Conservation (phyloP, 495 filamentous ascomycete genomes). For the Umbilicaria muhlenbergii region DNA sequence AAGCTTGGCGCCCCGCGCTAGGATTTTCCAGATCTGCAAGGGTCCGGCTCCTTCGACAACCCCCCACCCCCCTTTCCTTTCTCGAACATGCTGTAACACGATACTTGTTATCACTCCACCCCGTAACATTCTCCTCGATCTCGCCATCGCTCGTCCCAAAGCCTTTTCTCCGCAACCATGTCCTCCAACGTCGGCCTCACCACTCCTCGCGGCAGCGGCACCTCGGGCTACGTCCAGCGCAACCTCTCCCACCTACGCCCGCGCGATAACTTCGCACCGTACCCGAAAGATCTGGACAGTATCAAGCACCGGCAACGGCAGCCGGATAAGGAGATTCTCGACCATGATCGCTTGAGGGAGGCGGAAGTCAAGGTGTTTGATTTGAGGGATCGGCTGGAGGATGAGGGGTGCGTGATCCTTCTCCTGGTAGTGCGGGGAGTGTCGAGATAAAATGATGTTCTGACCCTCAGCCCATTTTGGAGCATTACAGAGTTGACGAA, state of each 20-base stretch:
- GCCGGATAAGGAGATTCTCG: conserved; percentile 81
- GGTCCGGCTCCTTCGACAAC: neutral
- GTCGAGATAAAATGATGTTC: neutral
- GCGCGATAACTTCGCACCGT: conserved; percentile 45
- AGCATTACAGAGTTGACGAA: conserved; percentile 43
- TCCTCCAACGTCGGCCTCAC: conserved; percentile 95
- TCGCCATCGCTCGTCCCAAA: neutral
- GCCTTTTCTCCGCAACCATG: conserved; percentile 34
- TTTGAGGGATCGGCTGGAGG: conserved; percentile 75
- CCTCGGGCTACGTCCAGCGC: conserved; percentile 92
- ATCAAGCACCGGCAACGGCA: conserved; percentile 58
- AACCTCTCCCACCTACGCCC: conserved; percentile 79
- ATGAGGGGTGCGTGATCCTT: conserved; percentile 47
- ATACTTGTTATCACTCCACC: neutral
- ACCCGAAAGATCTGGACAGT: conserved; percentile 45
- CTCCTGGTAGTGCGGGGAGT: too few species aligned
- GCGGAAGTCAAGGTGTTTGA: conserved; percentile 89
- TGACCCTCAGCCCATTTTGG: neutral
- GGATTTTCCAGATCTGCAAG: conserved; percentile 1
- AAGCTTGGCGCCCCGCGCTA: too few species aligned
- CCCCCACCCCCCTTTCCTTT: neutral
- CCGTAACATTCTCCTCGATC: neutral
- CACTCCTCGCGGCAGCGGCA: conserved; percentile 88
- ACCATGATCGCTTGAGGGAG: conserved; percentile 78
- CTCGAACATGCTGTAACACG: neutral